Percentiles rank a stretch among this genome's conserved stretches.
Conservation (phyloP, 2,329 filamentous ascomycete genomes). For the Fonsecaea nubica region DNA sequence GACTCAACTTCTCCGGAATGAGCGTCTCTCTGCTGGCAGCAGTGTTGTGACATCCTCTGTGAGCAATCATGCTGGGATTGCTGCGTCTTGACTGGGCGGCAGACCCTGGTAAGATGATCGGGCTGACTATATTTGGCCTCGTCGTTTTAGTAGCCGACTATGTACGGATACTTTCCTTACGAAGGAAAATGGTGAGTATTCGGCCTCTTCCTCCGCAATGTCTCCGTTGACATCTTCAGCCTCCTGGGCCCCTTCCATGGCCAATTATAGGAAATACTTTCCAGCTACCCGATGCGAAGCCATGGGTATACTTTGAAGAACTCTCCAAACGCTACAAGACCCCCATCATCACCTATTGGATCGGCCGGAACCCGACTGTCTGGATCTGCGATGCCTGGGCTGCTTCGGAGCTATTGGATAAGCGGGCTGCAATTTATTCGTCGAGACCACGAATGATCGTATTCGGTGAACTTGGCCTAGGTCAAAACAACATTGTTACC, state of each 20-base stretch:
- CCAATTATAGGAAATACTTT: slow-evolving; percentile 65
- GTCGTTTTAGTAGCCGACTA: slow-evolving; percentile 37
- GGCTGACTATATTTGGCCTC: slow-evolving; percentile 17
- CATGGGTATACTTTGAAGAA: slow-evolving; percentile 65
- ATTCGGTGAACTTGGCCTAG: slow-evolving; percentile 43
- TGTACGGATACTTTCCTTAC: slow-evolving; percentile 39
- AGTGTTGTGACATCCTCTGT: no score
- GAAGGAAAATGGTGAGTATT: slow-evolving; percentile 39
- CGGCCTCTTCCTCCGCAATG: background rate
- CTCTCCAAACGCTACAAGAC: slow-evolving; percentile 58
- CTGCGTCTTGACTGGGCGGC: slow-evolving; percentile 27
- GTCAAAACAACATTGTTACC: slow-evolving; percentile 49
- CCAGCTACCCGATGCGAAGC: slow-evolving; percentile 60
- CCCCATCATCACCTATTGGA: slow-evolving; percentile 64
- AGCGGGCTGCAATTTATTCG: slow-evolving; percentile 45
- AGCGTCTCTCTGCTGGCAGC: no score
- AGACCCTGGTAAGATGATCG: slow-evolving; percentile 21
- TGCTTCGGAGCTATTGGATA: slow-evolving; percentile 44
- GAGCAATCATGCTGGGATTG: slow-evolving; percentile 25
- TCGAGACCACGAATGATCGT: slow-evolving; percentile 43
- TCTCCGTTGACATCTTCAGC: slow-evolving; percentile 45
- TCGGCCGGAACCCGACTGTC: slow-evolving; percentile 49
- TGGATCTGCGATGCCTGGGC: slow-evolving; percentile 44
- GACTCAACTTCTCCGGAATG: no score
- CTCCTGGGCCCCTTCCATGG: slow-evolving; percentile 61